phyloP scores from a whole-genome alignment of 176 grass and related monocot genomes.

The Hordeum marinum region DNA sequence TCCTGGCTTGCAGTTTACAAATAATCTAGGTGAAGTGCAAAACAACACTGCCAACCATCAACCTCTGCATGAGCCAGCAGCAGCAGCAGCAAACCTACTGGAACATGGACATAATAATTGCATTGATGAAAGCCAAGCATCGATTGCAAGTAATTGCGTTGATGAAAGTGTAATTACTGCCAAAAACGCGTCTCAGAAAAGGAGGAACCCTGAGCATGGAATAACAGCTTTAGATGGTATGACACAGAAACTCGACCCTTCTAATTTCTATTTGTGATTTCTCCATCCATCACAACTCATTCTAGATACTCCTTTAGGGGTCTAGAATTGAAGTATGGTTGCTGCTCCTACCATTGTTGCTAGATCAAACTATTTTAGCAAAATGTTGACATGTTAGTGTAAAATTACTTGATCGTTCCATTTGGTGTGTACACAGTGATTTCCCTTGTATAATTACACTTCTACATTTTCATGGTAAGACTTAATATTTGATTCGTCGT shows the following conservation, averaged over 20 bases:
- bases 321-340: background rate
- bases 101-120: slow-evolving; percentile 35
- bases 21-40: slow-evolving; percentile 38
- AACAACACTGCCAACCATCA: slow-evolving; percentile 20
- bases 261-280: slow-evolving; percentile 9
- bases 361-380: background rate
- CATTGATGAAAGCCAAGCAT: slow-evolving; percentile 25
- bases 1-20: background rate
- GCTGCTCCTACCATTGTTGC: background rate
- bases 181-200: slow-evolving; percentile 7
- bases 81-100: slow-evolving; percentile 12
- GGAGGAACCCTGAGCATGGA: slow-evolving; percentile 22
- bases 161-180: slow-evolving; percentile 10
- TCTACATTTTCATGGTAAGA: background rate
- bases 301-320: background rate
- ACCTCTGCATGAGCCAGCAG: slow-evolving; percentile 10
- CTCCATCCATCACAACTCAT: background rate
- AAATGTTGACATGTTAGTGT: background rate
- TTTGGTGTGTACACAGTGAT: background rate
- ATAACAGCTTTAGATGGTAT: slow-evolving; percentile 18
- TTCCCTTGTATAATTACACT: background rate
- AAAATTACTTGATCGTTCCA: background rate
- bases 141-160: background rate
- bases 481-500: slow-evolving; percentile 9
- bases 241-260: background rate